Evolutionary conservation across 306 rosid genomes (phyloP).

Genomic region (Arachis stenosperma): DNA sequence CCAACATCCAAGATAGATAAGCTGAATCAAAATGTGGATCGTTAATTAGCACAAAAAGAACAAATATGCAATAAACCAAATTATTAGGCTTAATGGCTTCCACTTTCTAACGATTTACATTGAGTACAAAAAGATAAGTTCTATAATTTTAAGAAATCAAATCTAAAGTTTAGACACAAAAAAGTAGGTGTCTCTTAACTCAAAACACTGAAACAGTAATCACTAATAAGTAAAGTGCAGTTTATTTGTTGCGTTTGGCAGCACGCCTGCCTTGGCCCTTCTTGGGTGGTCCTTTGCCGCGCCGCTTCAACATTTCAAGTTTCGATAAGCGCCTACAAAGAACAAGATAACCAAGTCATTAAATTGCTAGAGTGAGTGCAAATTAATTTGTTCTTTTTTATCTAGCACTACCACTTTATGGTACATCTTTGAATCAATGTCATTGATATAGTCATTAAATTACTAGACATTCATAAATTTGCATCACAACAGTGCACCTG

Average conservation of each 20-base stretch:
- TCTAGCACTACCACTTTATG: no score
- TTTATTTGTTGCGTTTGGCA: slow-evolving; percentile 72
- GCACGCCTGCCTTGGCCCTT: slow-evolving; percentile 93
- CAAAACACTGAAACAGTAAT: slow-evolving; percentile 10
- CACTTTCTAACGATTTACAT: background rate
- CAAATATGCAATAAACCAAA: background rate
- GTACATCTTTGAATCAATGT: no score
- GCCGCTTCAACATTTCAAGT: slow-evolving; percentile 94
- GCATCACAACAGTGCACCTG: slow-evolving; percentile 20
- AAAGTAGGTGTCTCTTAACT: slow-evolving; percentile 30
- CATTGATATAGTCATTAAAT: no score
- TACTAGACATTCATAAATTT: background rate
- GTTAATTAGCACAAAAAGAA: slow-evolving; percentile 8
- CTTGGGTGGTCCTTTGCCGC: slow-evolving; percentile 95
- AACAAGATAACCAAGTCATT: slow-evolving; percentile 29
- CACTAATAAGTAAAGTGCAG: slow-evolving; percentile 7
- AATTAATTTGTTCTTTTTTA: background rate
- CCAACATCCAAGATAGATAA: slow-evolving; percentile 3
- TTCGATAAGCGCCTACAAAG: slow-evolving; percentile 69
- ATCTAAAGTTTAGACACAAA: slow-evolving; percentile 19
- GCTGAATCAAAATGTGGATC: slow-evolving; percentile 2
- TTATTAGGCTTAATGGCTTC: slow-evolving; percentile 31
- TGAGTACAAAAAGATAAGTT: background rate
- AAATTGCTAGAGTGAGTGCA: slow-evolving; percentile 4
- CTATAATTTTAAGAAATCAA: slow-evolving; percentile 25